Conservation (phyloP, 352 stramenopile genomes). For the Peronospora farinosa region DNA sequence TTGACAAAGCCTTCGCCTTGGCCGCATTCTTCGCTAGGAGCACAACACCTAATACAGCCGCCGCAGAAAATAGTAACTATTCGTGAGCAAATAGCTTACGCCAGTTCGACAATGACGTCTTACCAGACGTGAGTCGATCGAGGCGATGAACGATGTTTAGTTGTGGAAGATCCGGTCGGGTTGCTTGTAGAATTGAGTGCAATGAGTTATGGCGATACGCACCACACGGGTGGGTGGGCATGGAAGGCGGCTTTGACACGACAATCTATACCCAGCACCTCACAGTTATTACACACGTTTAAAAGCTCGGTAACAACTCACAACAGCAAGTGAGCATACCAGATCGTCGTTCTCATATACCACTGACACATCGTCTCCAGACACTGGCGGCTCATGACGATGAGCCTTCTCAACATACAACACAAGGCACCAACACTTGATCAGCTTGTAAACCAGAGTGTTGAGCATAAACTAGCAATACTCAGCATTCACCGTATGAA, state of each 20-base stretch:
- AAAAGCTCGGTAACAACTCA: neutral
- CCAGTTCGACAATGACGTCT: neutral
- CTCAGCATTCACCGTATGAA: constrained; percentile 68
- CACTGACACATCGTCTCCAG: constrained; percentile 69
- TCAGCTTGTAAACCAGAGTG: neutral
- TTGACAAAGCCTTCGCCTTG: constrained; percentile 68
- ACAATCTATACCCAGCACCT: constrained; percentile 44
- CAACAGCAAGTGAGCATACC: constrained; percentile 23
- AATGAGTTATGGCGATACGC: constrained; percentile 94
- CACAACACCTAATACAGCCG: constrained; percentile 45
- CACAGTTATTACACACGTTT: constrained; percentile 2
- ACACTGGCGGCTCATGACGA: constrained; percentile 94
- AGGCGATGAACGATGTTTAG: constrained; percentile 93
- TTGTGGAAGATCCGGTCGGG: constrained; percentile 56
- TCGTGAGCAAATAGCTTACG: neutral
- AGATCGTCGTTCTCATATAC: constrained; percentile 73
- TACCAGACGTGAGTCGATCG: constrained; percentile 93
- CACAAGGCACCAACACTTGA: neutral
- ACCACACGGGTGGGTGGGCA: constrained; percentile 93
- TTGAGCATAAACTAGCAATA: neutral
- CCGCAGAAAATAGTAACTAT: constrained; percentile 1
- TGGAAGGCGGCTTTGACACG: constrained; percentile 87
- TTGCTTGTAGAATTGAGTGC: constrained; percentile 67
- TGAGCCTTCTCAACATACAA: constrained; percentile 58
- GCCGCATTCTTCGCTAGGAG: constrained; percentile 72